Evolutionary conservation across 2,329 filamentous ascomycete genomes (phyloP).

Genomic region (Colletotrichum sp.): DNA sequence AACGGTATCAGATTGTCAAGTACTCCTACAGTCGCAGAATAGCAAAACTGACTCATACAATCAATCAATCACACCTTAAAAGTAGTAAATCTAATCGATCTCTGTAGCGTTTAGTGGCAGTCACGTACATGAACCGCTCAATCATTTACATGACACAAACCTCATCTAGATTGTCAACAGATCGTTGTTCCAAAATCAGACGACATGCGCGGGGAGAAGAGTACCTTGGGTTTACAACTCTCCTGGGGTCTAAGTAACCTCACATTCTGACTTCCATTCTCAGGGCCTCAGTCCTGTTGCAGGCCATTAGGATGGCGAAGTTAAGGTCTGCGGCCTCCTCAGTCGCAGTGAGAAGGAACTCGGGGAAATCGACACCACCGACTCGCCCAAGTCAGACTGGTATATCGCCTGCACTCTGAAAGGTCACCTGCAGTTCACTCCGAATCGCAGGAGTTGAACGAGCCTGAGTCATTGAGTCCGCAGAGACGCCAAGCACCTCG

Average conservation of each 20-base stretch:
- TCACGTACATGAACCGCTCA: neutral
- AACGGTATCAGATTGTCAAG: neutral
- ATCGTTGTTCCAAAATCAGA: neutral
- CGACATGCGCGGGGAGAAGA: neutral
- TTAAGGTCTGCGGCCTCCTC: constrained; percentile 72
- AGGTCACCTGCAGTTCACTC: neutral
- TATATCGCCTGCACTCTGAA: constrained; percentile 19
- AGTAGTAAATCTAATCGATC: neutral
- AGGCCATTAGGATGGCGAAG: constrained; percentile 67
- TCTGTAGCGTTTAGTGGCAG: neutral
- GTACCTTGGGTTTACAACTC: neutral
- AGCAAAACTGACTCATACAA: neutral
- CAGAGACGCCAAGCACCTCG: neutral
- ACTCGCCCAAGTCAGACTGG: constrained; percentile 50
- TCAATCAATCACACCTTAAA: neutral
- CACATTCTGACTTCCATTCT: neutral
- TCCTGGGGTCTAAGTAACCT: neutral
- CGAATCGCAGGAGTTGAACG: neutral
- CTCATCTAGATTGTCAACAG: neutral
- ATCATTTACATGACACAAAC: neutral
- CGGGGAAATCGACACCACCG: constrained; percentile 69
- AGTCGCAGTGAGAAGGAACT: constrained; percentile 74
- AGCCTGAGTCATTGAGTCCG: neutral
- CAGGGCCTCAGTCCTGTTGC: constrained; percentile 59
- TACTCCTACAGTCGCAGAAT: neutral